A percentile compares a stretch with the other conserved stretches of the same genome.
These are phyloP conservation scores for Ceratobasidium sp. DNA, from an alignment of 1,284 basidiomycete genomes.

Conservation along the genomic window DNA sequence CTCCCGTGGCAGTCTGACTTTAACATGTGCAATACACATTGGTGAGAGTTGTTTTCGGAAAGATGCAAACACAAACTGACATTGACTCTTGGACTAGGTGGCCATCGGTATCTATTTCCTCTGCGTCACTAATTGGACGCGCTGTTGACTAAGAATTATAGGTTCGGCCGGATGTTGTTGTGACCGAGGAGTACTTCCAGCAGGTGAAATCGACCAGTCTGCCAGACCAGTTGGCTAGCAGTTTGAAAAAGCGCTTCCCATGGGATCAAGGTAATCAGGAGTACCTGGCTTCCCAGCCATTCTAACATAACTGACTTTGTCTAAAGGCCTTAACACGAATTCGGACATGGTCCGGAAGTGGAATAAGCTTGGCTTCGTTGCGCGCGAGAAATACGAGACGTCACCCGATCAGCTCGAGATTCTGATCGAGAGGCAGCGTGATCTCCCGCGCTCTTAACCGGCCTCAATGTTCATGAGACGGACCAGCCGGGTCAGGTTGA, in stretches of 20 bases:
- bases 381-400: background rate
- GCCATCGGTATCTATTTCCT: conserved; percentile 24
- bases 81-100: conserved; percentile 10
- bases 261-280: conserved; percentile 27
- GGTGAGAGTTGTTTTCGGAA: conserved; percentile 4
- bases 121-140: no score
- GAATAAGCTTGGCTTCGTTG: conserved; percentile 32
- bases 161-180: conserved; percentile 36
- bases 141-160: background rate
- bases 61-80: background rate
- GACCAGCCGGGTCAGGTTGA: no score
- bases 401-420: background rate
- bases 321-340: background rate
- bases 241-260: background rate
- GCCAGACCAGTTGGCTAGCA: conserved; percentile 10
- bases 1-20: conserved; percentile 38
- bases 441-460: no score
- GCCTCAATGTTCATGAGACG: no score
- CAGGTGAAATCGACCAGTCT: background rate
- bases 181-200: conserved; percentile 24
- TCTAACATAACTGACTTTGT: background rate
- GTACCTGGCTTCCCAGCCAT: background rate
- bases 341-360: conserved; percentile 36
- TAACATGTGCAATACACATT: conserved; percentile 30
- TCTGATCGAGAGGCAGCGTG: background rate